Evolutionary conservation across 148 eudicot species (phyloP), one percentile per base, ranked within the genome.

Genomic region (Beta vulgaris): DNA sequence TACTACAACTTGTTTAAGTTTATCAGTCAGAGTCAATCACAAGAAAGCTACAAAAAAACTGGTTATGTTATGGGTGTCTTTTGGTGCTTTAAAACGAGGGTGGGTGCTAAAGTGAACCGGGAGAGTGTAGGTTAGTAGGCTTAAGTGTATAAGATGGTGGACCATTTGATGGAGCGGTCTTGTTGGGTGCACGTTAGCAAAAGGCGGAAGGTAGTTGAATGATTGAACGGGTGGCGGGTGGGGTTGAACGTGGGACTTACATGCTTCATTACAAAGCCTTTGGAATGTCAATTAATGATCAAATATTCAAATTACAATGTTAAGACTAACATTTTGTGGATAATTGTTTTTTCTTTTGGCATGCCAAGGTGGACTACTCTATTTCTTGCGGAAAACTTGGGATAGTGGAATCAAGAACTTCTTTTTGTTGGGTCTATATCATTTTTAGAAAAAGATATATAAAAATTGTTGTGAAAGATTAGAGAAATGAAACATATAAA

Each of bases 191-290:
- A 79, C 74, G 77, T 59, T 74, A 74, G 82, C 21, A 31, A 10
- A 7, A 43, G 59, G 62, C 40, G 49, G 34, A 35, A 31, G 63
- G 74, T 69, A 32, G 75, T 60, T 74, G 67, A 79, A 79, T 79
- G 35, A 79, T 79, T 69, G 78, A 74, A 74, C 6, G 78, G 34
- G 39, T 44, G 69, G 74, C 54, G 43, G n/a, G 74, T 77, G 80
- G 74, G 69, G 49, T 32, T 69, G 28, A 46, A 37, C 74, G 67
- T 77, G 73, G 68, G 49, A 44, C 68, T 31, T 58, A 68, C 68
- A 68, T 59, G 59, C 34, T 76, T 76, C 5, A 39, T 39, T 19
- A 65, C 36, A 13, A 63, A 51, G 19, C 19, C 43, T 36, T 51
- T 18, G 51, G 48, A 14, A 65, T 36, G 60, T 70, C 28, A 31